phyloP scores from a whole-genome alignment of 495 filamentous ascomycete species.

The Hypoxylon intermedium region DNA sequence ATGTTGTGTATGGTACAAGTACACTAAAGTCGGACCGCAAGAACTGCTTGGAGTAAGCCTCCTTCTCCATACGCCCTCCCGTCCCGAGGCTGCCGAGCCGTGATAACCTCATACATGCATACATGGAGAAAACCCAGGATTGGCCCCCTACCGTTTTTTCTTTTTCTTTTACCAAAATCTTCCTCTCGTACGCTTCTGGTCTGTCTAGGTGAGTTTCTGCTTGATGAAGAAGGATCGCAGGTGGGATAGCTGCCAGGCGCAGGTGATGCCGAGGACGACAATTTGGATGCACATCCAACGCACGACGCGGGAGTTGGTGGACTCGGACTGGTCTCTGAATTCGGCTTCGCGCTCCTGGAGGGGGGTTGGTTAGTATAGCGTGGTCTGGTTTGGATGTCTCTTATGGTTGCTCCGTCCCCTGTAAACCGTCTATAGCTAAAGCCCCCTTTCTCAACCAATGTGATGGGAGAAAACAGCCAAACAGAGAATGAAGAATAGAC shows the following conservation, averaged over 20 bases:
- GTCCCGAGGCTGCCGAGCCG: neutral
- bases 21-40: too few species aligned
- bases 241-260: conserved; percentile 96
- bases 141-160: neutral
- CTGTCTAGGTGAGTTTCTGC: conserved; percentile 87
- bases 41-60: too few species aligned
- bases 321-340: conserved; percentile 96
- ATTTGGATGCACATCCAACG: conserved; percentile 94
- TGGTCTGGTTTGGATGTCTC: neutral
- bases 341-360: conserved; percentile 92
- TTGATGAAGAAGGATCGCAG: conserved; percentile 98
- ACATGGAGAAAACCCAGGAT: neutral
- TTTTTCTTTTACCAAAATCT: neutral
- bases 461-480: too few species aligned
- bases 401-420: neutral
- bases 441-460: neutral
- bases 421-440: neutral
- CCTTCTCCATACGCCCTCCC: too few species aligned
- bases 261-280: conserved; percentile 84
- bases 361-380: conserved; percentile 17
- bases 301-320: conserved; percentile 90
- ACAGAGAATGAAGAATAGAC: neutral
- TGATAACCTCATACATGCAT: neutral
- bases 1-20: too few species aligned
- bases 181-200: too few species aligned